phyloP scores from a whole-genome alignment of 2,329 filamentous ascomycete species.

The Aspergillus ochraceoroseus region DNA sequence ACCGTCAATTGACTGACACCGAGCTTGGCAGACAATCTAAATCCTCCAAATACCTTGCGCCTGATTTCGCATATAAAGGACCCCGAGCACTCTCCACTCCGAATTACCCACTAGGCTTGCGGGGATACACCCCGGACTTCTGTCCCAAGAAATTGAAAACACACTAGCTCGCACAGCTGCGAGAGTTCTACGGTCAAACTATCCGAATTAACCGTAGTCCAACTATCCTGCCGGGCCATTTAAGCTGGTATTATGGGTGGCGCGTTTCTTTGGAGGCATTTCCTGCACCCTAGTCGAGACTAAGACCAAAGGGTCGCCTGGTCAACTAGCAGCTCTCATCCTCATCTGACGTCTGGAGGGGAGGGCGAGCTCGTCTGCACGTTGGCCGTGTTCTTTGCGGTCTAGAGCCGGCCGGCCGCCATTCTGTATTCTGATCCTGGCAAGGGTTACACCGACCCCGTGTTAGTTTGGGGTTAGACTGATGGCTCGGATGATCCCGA shows the following conservation, averaged over 20 bases:
- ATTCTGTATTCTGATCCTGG: neutral
- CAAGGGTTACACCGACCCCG: neutral
- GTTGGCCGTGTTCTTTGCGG: slow-evolving; percentile 1
- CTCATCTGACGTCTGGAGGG: too few relatives aligned
- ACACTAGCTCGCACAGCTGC: neutral
- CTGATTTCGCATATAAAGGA: too few relatives aligned
- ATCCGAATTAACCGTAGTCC: slow-evolving; percentile 3
- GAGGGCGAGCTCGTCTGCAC: too few relatives aligned
- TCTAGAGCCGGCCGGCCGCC: neutral
- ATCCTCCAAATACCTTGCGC: neutral
- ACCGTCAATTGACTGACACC: neutral
- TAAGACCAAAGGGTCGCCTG: neutral
- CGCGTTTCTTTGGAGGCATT: slow-evolving; percentile 9
- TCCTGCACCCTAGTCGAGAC: slow-evolving; percentile 1
- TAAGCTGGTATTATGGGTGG: too few relatives aligned
- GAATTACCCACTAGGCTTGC: neutral
- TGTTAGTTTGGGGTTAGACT: slow-evolving; percentile 2
- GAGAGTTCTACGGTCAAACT: neutral
- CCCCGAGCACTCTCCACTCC: neutral
- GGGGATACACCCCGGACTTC: slow-evolving; percentile 4
- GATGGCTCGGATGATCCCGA: slow-evolving; percentile 1
- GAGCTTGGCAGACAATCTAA: neutral
- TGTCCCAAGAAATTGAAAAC: neutral
- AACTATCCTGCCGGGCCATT: neutral
- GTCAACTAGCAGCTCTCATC: neutral